These are phyloP conservation scores for Kodamaea laetipori DNA, from an alignment of 805 yeast species.

Conservation along the genomic window DNA sequence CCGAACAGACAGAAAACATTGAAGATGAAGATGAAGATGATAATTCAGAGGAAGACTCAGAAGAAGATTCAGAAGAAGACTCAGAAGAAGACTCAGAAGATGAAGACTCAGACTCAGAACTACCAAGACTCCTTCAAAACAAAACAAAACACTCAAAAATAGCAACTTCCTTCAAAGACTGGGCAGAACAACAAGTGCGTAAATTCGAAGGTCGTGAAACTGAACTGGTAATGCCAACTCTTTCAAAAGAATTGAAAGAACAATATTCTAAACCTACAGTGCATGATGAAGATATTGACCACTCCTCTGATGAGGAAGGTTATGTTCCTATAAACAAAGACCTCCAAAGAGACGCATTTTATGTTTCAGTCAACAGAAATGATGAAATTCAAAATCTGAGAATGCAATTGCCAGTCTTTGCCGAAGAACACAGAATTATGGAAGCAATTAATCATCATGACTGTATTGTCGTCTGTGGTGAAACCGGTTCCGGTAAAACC, in stretches of 20 bases:
- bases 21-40: conserved; percentile 34
- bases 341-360: conserved; percentile 60
- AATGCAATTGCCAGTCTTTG: conserved; percentile 79
- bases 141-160: conserved; percentile 49
- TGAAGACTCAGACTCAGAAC: conserved; percentile 29
- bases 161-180: conserved; percentile 68
- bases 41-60: conserved; percentile 31
- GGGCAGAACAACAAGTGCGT: conserved; percentile 82
- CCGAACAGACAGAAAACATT: conserved; percentile 21
- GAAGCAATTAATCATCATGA: conserved; percentile 94
- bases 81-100: conserved; percentile 32
- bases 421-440: conserved; percentile 91
- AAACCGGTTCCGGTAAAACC: conserved; percentile 98
- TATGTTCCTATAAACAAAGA: conserved; percentile 58
- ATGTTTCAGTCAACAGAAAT: conserved; percentile 66
- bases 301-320: conserved; percentile 64
- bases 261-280: conserved; percentile 50
- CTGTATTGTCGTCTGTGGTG: conserved; percentile 91
- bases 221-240: conserved; percentile 47
- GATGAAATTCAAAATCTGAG: conserved; percentile 68
- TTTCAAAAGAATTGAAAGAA: conserved; percentile 48
- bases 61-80: conserved; percentile 33
- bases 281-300: conserved; percentile 71
- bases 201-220: conserved; percentile 59
- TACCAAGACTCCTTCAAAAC: conserved; percentile 35